Evolutionary conservation across 1,284 basidiomycete species (phyloP).

Genomic region (Schizophyllum amplum): DNA sequence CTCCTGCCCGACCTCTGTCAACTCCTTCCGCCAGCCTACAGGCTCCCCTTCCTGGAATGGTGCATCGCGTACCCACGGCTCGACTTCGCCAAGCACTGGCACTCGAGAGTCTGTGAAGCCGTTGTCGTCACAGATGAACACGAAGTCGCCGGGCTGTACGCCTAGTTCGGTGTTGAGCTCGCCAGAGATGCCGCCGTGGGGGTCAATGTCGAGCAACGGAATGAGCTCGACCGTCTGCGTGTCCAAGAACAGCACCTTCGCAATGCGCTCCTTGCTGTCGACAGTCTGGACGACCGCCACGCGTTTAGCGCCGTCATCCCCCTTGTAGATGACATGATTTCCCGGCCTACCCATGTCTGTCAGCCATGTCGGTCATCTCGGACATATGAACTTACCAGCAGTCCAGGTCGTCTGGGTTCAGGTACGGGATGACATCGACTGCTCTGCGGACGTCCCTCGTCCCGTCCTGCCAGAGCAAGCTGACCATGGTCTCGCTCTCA

Average conservation of each 20-base stretch:
- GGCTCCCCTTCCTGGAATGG: conserved; percentile 45
- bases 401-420: conserved; percentile 80
- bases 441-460: conserved; percentile 50
- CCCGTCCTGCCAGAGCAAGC: conserved; percentile 89
- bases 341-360: conserved; percentile 60
- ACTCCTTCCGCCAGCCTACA: conserved; percentile 59
- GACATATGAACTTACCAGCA: conserved; percentile 51
- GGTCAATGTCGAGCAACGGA: conserved; percentile 83
- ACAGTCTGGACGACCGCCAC: conserved; percentile 78
- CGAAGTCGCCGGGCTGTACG: conserved; percentile 75
- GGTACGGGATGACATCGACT: conserved; percentile 69
- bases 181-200: conserved; percentile 41
- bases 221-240: conserved; percentile 55
- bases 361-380: conserved; percentile 3
- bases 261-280: conserved; percentile 65
- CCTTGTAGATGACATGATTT: conserved; percentile 84
- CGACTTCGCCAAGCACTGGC: conserved; percentile 73
- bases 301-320: conserved; percentile 50
- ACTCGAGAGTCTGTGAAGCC: conserved; percentile 59
- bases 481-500: conserved; percentile 61
- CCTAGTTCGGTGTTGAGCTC: conserved; percentile 41
- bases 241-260: conserved; percentile 50
- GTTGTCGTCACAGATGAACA: conserved; percentile 72
- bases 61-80: conserved; percentile 64
- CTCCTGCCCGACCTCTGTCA: conserved; percentile 53